Percentiles rank a stretch among this genome's conserved stretches.
Evolutionary conservation across 768 basidiomycete genomes (phyloP).

Genomic region (Suillus subluteus): DNA sequence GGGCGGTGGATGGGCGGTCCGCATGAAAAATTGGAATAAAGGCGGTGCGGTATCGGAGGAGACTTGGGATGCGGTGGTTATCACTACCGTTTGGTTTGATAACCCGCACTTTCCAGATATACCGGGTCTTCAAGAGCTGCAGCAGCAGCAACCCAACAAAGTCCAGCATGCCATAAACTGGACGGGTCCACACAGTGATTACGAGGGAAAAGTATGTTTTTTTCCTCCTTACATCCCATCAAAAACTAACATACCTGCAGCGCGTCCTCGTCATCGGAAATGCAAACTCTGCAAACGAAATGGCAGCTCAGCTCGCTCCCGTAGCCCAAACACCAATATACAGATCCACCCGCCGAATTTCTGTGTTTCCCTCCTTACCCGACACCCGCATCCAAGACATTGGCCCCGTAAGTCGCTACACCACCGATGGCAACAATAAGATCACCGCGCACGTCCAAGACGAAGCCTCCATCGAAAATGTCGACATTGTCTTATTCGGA

Average conservation of each 20-base stretch:
- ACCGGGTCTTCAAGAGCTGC: constrained; percentile 44
- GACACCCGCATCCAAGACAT: constrained; percentile 48
- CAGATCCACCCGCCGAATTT: constrained; percentile 48
- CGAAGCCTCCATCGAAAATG: constrained; percentile 39
- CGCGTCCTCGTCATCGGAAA: constrained; percentile 52
- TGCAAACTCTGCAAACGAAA: constrained; percentile 57
- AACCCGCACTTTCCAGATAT: constrained; percentile 47
- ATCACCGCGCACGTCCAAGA: constrained; percentile 42
- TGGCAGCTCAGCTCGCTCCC: constrained; percentile 47
- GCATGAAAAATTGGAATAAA: constrained; percentile 39
- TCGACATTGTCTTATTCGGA: constrained; percentile 49
- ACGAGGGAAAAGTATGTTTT: constrained; percentile 36
- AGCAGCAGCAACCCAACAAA: constrained; percentile 31
- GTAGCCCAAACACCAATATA: constrained; percentile 46
- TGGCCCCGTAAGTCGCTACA: constrained; percentile 43
- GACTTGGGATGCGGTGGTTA: constrained; percentile 52
- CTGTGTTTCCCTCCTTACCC: constrained; percentile 46
- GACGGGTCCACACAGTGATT: constrained; percentile 39
- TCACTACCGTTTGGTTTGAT: constrained; percentile 51
- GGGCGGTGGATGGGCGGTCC: constrained; percentile 43
- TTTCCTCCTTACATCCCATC: not conserved
- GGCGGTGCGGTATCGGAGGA: constrained; percentile 36
- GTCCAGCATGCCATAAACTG: constrained; percentile 48
- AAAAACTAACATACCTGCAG: constrained; percentile 27
- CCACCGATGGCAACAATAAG: constrained; percentile 21